Percentiles rank a stretch among this genome's conserved stretches.
These are phyloP conservation scores for Sclerotinia nivalis DNA, from an alignment of 2,329 filamentous ascomycete genomes.

Conservation along the genomic window DNA sequence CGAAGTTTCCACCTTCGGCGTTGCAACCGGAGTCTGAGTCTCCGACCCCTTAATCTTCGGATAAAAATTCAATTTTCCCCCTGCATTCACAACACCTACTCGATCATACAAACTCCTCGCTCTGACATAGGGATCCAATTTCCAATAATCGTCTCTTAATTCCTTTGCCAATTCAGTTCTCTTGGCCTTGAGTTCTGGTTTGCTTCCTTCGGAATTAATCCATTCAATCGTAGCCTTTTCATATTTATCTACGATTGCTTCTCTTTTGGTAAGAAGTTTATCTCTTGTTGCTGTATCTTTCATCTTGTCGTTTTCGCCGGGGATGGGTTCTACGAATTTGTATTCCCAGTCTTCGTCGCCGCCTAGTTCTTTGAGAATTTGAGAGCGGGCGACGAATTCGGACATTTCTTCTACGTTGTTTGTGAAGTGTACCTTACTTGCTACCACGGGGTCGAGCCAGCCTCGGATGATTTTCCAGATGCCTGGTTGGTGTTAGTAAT, in stretches of 20 bases:
- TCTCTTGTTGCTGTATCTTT: conserved; percentile 64
- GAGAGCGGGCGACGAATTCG: conserved; percentile 68
- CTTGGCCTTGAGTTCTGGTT: conserved; percentile 51
- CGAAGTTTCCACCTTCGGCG: conserved; percentile 17
- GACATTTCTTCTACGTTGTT: conserved; percentile 78
- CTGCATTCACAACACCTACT: conserved; percentile 66
- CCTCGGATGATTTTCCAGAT: conserved; percentile 95
- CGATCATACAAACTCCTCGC: conserved; percentile 85
- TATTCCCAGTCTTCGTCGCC: conserved; percentile 86
- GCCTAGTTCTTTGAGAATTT: conserved; percentile 80
- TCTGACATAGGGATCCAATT: conserved; percentile 81
- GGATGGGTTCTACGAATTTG: conserved; percentile 72
- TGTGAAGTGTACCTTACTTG: conserved; percentile 90
- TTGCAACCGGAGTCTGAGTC: conserved; percentile 26
- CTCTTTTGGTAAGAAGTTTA: conserved; percentile 62
- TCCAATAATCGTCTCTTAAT: conserved; percentile 80
- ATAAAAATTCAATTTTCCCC: conserved; percentile 73
- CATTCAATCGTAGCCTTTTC: conserved; percentile 75
- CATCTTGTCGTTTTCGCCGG: conserved; percentile 76
- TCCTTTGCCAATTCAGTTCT: conserved; percentile 62
- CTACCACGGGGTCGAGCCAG: conserved; percentile 96
- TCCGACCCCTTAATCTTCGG: conserved; percentile 39
- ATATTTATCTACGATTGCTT: conserved; percentile 67
- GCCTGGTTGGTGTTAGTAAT: conserved; percentile 49
- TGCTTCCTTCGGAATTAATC: conserved; percentile 55